phyloP scores from a whole-genome alignment of 495 filamentous ascomycete genomes.

The Aspergillus sparsus region DNA sequence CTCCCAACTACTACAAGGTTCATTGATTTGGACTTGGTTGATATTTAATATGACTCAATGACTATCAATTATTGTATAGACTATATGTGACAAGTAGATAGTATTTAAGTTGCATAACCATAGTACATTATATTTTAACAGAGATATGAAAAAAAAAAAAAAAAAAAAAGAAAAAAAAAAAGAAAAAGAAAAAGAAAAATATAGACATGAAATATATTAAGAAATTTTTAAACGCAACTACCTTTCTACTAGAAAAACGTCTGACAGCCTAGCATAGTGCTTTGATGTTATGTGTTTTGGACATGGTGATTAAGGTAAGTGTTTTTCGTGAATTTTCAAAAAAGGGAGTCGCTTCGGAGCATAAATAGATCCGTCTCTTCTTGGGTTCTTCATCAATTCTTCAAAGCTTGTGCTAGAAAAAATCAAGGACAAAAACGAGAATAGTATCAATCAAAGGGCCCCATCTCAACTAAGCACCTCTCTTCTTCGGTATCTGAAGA shows the following conservation, averaged over 20 bases:
- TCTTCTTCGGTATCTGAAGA: constrained; percentile 15
- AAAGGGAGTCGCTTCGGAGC: background rate
- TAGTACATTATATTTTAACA: background rate
- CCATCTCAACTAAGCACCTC: background rate
- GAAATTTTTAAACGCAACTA: background rate
- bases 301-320: too few relatives aligned
- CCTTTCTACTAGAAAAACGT: background rate
- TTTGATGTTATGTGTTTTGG: too few relatives aligned
- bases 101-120: background rate
- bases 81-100: too few relatives aligned
- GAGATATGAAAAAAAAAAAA: background rate
- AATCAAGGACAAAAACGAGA: background rate
- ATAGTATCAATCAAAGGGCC: background rate
- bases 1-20: constrained; percentile 77
- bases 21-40: too few relatives aligned
- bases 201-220: background rate
- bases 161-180: background rate
- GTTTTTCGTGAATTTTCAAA: too few relatives aligned
- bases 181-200: background rate
- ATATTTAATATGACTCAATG: constrained; percentile 15
- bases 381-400: background rate
- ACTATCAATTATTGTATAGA: background rate
- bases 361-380: background rate
- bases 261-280: too few relatives aligned
- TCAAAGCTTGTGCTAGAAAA: background rate